phyloP scores from a whole-genome alignment of 2,329 filamentous ascomycete species.

The Lachnellula subtilissima region DNA sequence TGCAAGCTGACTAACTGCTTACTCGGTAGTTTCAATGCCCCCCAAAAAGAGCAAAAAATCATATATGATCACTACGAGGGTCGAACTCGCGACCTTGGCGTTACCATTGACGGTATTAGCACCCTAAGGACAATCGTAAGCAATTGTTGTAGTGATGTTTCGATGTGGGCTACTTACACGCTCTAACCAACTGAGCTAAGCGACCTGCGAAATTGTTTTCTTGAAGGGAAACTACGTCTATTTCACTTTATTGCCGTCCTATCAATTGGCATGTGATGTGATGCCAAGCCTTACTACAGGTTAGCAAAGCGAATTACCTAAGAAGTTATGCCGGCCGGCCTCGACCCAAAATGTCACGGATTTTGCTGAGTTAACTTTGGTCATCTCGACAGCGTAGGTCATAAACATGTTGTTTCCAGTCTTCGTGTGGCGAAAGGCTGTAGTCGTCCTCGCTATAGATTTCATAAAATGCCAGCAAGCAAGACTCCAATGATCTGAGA shows the following conservation, averaged over 20 bases:
- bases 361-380: slow-evolving; percentile 23
- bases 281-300: too few relatives aligned
- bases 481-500: too few relatives aligned
- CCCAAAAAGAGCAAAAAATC: neutral
- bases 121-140: neutral
- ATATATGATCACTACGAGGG: slow-evolving; percentile 5
- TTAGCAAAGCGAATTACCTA: too few relatives aligned
- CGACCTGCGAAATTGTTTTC: neutral
- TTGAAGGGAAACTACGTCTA: too few relatives aligned
- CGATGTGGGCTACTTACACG: neutral
- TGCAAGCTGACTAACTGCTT: too few relatives aligned
- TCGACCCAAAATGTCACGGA: too few relatives aligned
- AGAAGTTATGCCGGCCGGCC: too few relatives aligned
- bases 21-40: neutral
- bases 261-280: too few relatives aligned
- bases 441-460: too few relatives aligned
- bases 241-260: too few relatives aligned
- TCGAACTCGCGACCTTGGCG: slow-evolving; percentile 5
- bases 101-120: neutral
- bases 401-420: slow-evolving; percentile 15
- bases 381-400: slow-evolving; percentile 14
- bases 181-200: neutral
- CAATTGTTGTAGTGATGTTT: neutral
- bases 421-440: slow-evolving; percentile 18
- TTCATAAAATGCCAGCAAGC: too few relatives aligned